These are phyloP conservation scores for Fusarium ramigenum DNA, from an alignment of 2,329 filamentous ascomycete species.

Conservation along the genomic window DNA sequence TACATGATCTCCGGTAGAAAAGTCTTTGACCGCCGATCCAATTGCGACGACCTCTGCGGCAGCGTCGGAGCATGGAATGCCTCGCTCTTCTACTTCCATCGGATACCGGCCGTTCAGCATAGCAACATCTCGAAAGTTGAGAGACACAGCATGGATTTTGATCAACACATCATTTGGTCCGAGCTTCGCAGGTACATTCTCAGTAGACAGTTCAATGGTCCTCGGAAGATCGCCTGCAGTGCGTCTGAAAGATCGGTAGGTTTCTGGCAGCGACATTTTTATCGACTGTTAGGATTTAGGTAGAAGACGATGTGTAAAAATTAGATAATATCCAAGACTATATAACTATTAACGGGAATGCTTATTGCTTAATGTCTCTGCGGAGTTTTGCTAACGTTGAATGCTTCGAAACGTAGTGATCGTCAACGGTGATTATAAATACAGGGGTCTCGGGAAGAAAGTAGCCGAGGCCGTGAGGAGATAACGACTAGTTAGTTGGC, in stretches of 20 bases:
- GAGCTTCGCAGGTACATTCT: rapidly evolving
- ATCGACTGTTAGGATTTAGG: rapidly evolving
- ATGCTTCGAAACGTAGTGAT: background rate
- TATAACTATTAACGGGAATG: rapidly evolving
- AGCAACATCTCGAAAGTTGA: background rate
- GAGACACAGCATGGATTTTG: background rate
- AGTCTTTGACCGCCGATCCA: rapidly evolving
- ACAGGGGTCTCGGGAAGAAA: background rate
- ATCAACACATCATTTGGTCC: background rate
- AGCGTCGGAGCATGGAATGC: background rate
- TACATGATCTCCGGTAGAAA: background rate
- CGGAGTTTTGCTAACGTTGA: no score
- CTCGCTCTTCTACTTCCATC: background rate
- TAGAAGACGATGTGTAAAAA: background rate
- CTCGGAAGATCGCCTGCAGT: background rate
- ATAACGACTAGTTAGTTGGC: background rate
- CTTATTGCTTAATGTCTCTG: no score
- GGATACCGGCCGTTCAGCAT: background rate
- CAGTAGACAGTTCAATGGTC: background rate
- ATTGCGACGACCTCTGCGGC: background rate
- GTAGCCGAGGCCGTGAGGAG: background rate
- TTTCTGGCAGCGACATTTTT: background rate
- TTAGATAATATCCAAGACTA: background rate
- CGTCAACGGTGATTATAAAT: background rate
- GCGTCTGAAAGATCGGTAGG: background rate